Base-by-base conservation (phyloP, 176 grass and related monocot species). In the Rhynchospora pubera region DNA sequence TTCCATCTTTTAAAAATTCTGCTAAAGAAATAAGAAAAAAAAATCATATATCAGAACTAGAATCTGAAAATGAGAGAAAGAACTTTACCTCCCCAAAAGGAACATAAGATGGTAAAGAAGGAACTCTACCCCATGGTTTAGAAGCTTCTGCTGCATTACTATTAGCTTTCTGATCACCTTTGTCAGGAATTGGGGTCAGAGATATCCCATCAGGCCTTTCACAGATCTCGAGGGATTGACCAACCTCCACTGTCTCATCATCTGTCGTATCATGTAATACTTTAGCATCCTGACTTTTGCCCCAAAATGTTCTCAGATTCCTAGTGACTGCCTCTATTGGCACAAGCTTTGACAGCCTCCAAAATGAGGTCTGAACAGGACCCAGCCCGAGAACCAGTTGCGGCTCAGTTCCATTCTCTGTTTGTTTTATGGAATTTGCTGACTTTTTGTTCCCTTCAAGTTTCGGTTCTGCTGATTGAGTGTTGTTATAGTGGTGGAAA, bases 271-370 rank as follows among this genome's bases (percentile, higher is more conserved):
- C 91, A 68, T 85, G 83, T 46, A 88, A 85, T 72, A 70, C 86
- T 68, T 57, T 80, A 88, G 90, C 83, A 60, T 87, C 82, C 32
- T 89, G 79, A 83, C 23, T 87, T 83, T 78, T 88, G 77, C 84
- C 66, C 88, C 89, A 84, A 83, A 69, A 87, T 76, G 82, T 85
- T 88, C 77, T 85, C 84, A 94, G 84, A 88, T 90, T 90, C 63
- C 93, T 97, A 26, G 85, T 82, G 55, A 94, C 87, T 69, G 85
- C 88, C 83, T 97, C 88, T 71, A 91, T 59, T 9, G 95, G 92
- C 87, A 94, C 92, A 83, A 97, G 90, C 79, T 91, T 97, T 86
- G 92, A 87, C 30, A 97, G 92, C 77, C 92, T 97, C 94, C 95
- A 97, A 44, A 97, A 50, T 74, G 95, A 97, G 45, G 88, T 97